A percentile compares a stretch with the other conserved stretches of the same genome.
phyloP scores from a whole-genome alignment of 495 filamentous ascomycete species.

The Amphirosellinia nigrospora region DNA sequence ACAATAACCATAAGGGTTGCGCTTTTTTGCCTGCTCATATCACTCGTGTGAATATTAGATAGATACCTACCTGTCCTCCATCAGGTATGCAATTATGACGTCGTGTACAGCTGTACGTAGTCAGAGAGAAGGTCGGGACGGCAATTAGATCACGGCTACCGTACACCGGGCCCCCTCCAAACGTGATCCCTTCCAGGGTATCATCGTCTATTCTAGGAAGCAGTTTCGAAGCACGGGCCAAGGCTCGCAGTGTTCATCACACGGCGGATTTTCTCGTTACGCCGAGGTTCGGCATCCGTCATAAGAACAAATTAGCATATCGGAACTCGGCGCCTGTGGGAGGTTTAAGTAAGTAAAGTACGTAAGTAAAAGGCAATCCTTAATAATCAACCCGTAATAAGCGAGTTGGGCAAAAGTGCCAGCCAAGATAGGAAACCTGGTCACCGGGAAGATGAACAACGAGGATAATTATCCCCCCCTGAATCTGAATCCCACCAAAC shows the following conservation, averaged over 20 bases:
- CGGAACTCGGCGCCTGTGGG: background rate
- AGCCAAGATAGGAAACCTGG: background rate
- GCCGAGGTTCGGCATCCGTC: too few species aligned
- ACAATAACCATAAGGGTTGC: background rate
- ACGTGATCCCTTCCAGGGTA: background rate
- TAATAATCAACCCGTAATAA: background rate
- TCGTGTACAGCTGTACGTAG: background rate
- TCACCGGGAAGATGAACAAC: background rate
- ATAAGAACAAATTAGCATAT: too few species aligned
- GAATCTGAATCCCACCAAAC: background rate
- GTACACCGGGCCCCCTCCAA: background rate
- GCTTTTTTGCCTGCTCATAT: background rate
- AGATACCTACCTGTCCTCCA: background rate
- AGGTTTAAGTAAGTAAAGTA: background rate
- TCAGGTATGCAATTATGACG: background rate
- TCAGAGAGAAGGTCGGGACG: background rate
- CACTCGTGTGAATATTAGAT: background rate
- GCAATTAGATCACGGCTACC: background rate
- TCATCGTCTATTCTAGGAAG: background rate
- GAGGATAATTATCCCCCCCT: slow-evolving; percentile 5
- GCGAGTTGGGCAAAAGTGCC: slow-evolving; percentile 18
- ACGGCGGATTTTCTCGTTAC: too few species aligned
- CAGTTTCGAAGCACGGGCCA: background rate
- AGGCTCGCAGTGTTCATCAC: background rate
- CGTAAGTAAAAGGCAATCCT: background rate